Percentiles rank a stretch among this genome's conserved stretches.
phyloP scores from a whole-genome alignment of 2,329 filamentous ascomycete species.

The Penicillium rolfsii region DNA sequence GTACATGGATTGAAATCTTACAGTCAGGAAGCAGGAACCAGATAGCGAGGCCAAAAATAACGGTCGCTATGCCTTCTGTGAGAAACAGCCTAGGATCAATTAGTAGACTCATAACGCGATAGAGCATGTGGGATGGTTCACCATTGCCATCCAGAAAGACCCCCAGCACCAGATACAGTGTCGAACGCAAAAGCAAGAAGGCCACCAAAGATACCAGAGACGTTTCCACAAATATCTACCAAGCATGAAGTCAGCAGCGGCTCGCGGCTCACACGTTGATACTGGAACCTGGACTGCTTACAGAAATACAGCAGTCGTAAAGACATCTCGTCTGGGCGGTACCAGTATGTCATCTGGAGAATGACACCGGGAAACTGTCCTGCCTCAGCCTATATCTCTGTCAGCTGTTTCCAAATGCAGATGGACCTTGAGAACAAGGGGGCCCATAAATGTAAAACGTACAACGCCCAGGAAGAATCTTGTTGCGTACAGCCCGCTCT shows the following conservation, averaged over 20 bases:
- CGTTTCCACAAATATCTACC: conserved; percentile 46
- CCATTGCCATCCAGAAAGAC: conserved; percentile 38
- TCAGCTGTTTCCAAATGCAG: neutral
- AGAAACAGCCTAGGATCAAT: conserved; percentile 26
- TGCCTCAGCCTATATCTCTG: conserved; percentile 37
- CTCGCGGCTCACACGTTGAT: no score
- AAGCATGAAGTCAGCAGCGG: neutral
- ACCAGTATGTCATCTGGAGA: conserved; percentile 52
- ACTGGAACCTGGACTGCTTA: conserved; percentile 27
- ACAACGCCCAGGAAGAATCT: conserved; percentile 50
- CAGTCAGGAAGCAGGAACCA: conserved; percentile 55
- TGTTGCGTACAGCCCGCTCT: conserved; percentile 42
- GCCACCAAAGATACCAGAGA: conserved; percentile 48
- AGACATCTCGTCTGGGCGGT: conserved; percentile 51
- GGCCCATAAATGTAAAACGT: neutral
- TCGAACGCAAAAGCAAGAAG: conserved; percentile 52
- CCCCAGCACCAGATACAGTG: conserved; percentile 40
- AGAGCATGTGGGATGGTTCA: neutral
- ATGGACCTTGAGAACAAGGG: neutral
- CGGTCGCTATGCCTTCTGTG: conserved; percentile 28
- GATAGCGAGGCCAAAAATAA: conserved; percentile 24
- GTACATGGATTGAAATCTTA: conserved; percentile 22
- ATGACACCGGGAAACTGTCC: conserved; percentile 50
- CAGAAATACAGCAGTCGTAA: conserved; percentile 53
- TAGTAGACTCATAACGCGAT: neutral